A percentile compares a stretch with the other conserved stretches of the same genome.
Evolutionary conservation across 768 basidiomycete genomes (phyloP).

Genomic region (Crepidotus variabilis): DNA sequence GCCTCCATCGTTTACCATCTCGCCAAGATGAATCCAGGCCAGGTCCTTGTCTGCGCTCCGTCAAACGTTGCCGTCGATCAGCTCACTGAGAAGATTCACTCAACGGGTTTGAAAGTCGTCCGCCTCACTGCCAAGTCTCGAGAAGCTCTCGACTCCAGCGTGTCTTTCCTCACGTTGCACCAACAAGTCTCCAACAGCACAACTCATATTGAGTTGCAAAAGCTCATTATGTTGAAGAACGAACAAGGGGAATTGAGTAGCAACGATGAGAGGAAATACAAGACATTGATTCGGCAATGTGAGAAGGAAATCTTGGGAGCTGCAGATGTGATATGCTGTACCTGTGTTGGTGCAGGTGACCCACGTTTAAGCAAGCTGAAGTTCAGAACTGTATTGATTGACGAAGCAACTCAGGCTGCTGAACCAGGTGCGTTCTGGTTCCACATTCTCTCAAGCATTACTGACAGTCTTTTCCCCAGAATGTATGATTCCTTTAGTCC

Average conservation of each 20-base stretch:
- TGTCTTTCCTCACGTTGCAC: slow-evolving; percentile 91
- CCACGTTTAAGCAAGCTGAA: slow-evolving; percentile 95
- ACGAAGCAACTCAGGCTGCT: slow-evolving; percentile 97
- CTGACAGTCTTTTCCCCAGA: slow-evolving; percentile 47
- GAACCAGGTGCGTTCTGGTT: slow-evolving; percentile 68
- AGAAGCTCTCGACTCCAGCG: slow-evolving; percentile 95
- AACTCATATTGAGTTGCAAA: slow-evolving; percentile 94
- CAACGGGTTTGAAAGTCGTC: slow-evolving; percentile 98
- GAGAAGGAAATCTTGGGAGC: slow-evolving; percentile 96
- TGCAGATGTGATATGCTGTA: slow-evolving; percentile 98
- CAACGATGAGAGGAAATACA: slow-evolving; percentile 97
- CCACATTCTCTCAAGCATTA: background rate
- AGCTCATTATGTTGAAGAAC: slow-evolving; percentile 95
- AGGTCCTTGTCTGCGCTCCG: slow-evolving; percentile 97
- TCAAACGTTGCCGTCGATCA: slow-evolving; percentile 99
- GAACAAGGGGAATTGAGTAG: slow-evolving; percentile 97
- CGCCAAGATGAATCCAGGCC: slow-evolving; percentile 99
- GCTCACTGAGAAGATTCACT: slow-evolving; percentile 97
- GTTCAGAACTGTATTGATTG: slow-evolving; percentile 97
- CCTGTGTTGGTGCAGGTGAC: slow-evolving; percentile 97
- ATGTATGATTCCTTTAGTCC: slow-evolving; percentile 98
- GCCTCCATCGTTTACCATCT: slow-evolving; percentile 98
- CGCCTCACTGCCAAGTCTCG: slow-evolving; percentile 97
- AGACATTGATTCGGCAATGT: slow-evolving; percentile 89
- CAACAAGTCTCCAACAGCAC: slow-evolving; percentile 97